Base-by-base conservation (phyloP, 441 rosid species). In the Corymbia calophylla region DNA sequence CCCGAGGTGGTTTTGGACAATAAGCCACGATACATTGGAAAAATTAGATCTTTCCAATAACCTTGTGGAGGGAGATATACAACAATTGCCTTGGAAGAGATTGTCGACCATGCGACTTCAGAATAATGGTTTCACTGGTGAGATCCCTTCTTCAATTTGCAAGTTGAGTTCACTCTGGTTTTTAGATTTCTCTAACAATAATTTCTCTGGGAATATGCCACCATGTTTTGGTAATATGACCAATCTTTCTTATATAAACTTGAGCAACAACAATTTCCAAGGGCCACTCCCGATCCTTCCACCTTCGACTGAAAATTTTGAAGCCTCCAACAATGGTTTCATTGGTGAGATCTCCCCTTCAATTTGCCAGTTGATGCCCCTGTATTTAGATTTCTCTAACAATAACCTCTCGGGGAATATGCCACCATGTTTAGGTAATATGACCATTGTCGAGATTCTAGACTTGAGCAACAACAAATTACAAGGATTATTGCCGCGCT, bases 371-470 rank as follows among this genome's bases (percentile, higher is more conserved):
- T 64, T 64, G 19, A 64, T 2, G 14, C 35, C n/a, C 10, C 8
- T 0, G 2, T 0, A 0, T 64, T 64, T 64, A 3, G 0, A 0
- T 29, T 64, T 64, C 9, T 14, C 35, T n/a, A 3, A 7, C 70
- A 64, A 64, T 64, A n/a, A 1, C 29, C 10, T 64, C n/a, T 64
- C 0, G 0, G 1, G 35, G 17, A 62, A 7, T 29, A 3, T 62
- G 16, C 68, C 68, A 62, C 4, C 8, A 29, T 62, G 32, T 29
- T 13, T 62, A 1, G 68, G 32, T 62, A 62, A 62, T 62, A 1
- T 62, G 3, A 62, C 68, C 32, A 29, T 13, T 6, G 17, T 62
- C 0, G 0, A 1, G 32, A 0, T 0, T 3, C 8, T 29, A 62
- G 0, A 29, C 0, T 29, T 62, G 68, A 3, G 1, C 0, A 1